phyloP scores from a whole-genome alignment of 768 basidiomycete species.

The Termitomyces sp. region DNA sequence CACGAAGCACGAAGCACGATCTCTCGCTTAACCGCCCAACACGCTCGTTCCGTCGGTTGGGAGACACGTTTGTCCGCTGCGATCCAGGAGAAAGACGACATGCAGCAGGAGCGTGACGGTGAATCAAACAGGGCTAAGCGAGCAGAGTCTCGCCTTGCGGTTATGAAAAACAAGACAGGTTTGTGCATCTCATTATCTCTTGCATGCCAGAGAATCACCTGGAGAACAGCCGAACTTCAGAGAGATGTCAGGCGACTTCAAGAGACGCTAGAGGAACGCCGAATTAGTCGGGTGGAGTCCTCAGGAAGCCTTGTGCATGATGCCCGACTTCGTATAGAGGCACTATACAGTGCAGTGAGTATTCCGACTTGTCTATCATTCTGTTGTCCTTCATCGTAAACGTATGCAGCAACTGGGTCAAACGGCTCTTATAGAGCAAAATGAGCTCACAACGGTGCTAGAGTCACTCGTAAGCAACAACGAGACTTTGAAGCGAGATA shows the following conservation, averaged over 20 bases:
- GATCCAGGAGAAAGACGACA: slow-evolving; percentile 77
- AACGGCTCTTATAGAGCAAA: slow-evolving; percentile 39
- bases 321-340: slow-evolving; percentile 56
- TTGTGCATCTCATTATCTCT: slow-evolving; percentile 12
- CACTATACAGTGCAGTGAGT: slow-evolving; percentile 50
- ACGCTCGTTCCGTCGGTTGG: slow-evolving; percentile 66
- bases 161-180: slow-evolving; percentile 68
- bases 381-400: slow-evolving; percentile 13
- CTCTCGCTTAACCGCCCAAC: slow-evolving; percentile 59
- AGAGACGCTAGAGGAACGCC: slow-evolving; percentile 55
- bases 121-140: slow-evolving; percentile 61
- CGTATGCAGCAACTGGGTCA: slow-evolving; percentile 30
- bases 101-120: slow-evolving; percentile 74
- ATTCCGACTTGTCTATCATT: background rate
- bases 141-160: slow-evolving; percentile 61
- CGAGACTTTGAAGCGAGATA: slow-evolving; percentile 75
- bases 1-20: slow-evolving; percentile 67
- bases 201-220: slow-evolving; percentile 1
- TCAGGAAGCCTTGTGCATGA: slow-evolving; percentile 65
- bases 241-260: slow-evolving; percentile 59
- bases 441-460: slow-evolving; percentile 62
- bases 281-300: slow-evolving; percentile 53
- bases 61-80: slow-evolving; percentile 58
- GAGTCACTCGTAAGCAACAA: slow-evolving; percentile 87
- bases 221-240: slow-evolving; percentile 56